Percentiles rank a stretch among this genome's conserved stretches.
Evolutionary conservation across 208 protist species (phyloP).

Genomic region (Trypanosoma boissoni): DNA sequence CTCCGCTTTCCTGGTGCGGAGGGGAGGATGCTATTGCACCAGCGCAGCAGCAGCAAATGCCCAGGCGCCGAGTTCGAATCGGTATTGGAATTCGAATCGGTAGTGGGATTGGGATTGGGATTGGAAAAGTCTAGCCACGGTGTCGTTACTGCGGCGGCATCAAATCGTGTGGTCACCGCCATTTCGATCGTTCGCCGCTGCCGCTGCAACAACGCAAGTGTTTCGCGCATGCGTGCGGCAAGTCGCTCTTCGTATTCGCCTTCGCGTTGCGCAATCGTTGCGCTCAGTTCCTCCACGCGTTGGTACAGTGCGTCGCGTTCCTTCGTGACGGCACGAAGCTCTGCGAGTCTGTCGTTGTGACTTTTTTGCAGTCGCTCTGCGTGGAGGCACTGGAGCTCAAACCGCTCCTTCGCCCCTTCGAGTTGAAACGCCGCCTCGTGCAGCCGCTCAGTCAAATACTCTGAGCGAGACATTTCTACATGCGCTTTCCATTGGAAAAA

Average conservation of each 20-base stretch:
- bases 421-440: conserved; percentile 80
- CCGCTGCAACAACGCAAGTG: conserved; percentile 33
- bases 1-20: conserved; percentile 3
- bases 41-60: conserved; percentile 41
- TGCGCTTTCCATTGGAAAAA: conserved; percentile 75
- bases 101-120: too few species aligned
- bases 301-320: conserved; percentile 38
- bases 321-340: conserved; percentile 28
- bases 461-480: conserved; percentile 60
- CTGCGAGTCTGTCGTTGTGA: conserved; percentile 42
- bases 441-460: conserved; percentile 79
- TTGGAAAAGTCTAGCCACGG: conserved; percentile 22
- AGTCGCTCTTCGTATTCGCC: conserved; percentile 52
- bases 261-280: conserved; percentile 36
- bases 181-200: conserved; percentile 26
- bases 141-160: conserved; percentile 3
- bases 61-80: too few species aligned
- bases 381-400: conserved; percentile 87
- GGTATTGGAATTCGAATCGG: too few species aligned
- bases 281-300: conserved; percentile 42
- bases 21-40: conserved; percentile 58
- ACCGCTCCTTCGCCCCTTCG: conserved; percentile 88
- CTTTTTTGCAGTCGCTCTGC: conserved; percentile 64
- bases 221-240: conserved; percentile 24
- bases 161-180: conserved; percentile 16